Percentiles rank a stretch among this genome's conserved stretches.
These are phyloP conservation scores for Ricinus communis DNA, from an alignment of 345 rosid species.

Conservation along the genomic window DNA sequence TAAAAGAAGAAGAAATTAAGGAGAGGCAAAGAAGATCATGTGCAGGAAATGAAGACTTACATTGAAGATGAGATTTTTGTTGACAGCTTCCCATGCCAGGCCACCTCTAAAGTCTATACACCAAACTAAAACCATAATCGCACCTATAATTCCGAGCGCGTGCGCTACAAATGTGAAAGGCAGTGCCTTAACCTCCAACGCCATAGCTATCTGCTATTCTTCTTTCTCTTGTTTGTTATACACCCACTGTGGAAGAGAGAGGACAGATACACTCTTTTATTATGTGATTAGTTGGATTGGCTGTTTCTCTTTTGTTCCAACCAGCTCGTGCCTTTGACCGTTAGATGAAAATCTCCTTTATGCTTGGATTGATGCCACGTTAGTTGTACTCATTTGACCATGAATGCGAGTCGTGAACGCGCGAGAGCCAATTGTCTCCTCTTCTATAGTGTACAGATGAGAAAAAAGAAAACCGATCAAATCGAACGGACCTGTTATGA, in stretches of 20 bases:
- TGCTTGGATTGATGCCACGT: conserved; percentile 19
- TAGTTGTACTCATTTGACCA: too few relatives aligned
- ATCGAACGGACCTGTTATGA: too few relatives aligned
- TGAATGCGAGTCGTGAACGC: too few relatives aligned
- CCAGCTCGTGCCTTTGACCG: not conserved
- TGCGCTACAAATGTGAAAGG: conserved; percentile 62
- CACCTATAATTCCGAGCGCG: conserved; percentile 55
- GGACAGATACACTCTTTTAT: too few relatives aligned
- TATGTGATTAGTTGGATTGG: not conserved
- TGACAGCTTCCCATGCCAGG: conserved; percentile 79
- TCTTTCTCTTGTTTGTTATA: not conserved
- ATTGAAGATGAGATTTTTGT: conserved; percentile 91
- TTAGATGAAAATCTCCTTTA: conserved; percentile 9
- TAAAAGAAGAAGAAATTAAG: too few relatives aligned
- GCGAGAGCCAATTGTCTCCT: too few relatives aligned
- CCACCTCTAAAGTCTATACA: conserved; percentile 73
- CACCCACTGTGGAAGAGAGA: too few relatives aligned
- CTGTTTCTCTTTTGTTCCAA: not conserved
- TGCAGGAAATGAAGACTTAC: conserved; percentile 36
- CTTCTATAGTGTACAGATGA: too few relatives aligned
- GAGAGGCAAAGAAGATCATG: too few relatives aligned
- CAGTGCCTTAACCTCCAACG: conserved; percentile 47
- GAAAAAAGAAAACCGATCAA: too few relatives aligned
- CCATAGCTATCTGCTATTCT: conserved; percentile 30
- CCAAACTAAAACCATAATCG: conserved; percentile 81